phyloP scores from a whole-genome alignment of 2,329 filamentous ascomycete genomes.

The Neocucurbitaria cava region DNA sequence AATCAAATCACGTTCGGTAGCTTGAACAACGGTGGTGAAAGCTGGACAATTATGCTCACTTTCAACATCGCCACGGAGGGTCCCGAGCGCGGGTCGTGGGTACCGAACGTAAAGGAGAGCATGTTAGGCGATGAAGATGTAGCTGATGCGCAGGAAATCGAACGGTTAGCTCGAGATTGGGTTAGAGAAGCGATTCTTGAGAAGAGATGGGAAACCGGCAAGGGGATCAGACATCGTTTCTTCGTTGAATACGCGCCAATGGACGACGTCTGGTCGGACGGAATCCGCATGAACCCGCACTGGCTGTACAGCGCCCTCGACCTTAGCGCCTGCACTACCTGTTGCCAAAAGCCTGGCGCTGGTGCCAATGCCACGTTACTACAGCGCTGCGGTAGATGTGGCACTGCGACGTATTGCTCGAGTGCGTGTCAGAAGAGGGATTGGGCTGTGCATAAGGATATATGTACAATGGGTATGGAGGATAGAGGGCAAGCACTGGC shows the following conservation, averaged over 20 bases:
- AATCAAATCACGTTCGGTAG: conserved; percentile 33
- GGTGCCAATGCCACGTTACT: neutral
- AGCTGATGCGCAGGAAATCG: conserved; percentile 13
- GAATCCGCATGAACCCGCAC: conserved; percentile 31
- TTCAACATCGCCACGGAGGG: conserved; percentile 20
- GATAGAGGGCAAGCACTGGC: conserved; percentile 29
- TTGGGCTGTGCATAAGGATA: conserved; percentile 31
- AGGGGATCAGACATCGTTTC: conserved; percentile 23
- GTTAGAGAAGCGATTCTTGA: conserved; percentile 1
- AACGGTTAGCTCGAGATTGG: conserved; percentile 7
- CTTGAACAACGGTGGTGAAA: conserved; percentile 21
- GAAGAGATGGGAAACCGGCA: conserved; percentile 24
- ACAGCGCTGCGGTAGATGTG: conserved; percentile 29
- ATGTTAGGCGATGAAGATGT: conserved; percentile 26
- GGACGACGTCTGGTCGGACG: conserved; percentile 34
- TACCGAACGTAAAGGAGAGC: conserved; percentile 27
- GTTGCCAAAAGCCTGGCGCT: too few species aligned
- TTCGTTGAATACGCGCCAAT: conserved; percentile 33
- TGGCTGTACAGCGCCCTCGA: conserved; percentile 24
- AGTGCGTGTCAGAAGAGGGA: conserved; percentile 24
- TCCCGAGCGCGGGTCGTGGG: conserved; percentile 15
- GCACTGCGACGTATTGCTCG: conserved; percentile 31
- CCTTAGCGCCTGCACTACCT: conserved; percentile 21
- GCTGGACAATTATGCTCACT: conserved; percentile 28
- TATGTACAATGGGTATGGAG: conserved; percentile 28